A percentile compares a stretch with the other conserved stretches of the same genome.
Evolutionary conservation across 768 basidiomycete species (phyloP).

Genomic region (Tylopilus felleus): DNA sequence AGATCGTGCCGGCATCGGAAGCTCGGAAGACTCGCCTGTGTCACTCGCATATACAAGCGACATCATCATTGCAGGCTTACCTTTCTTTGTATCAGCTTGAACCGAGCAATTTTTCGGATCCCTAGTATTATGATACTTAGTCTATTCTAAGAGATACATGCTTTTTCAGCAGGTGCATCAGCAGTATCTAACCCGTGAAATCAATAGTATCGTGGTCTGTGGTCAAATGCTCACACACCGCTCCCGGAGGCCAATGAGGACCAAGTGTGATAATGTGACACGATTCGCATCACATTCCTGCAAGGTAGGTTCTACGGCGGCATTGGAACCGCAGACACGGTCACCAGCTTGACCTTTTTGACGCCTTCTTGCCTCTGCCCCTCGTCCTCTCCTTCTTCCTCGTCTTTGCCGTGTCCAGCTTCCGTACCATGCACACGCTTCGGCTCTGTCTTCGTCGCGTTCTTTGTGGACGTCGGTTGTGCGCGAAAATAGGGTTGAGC

Average conservation of each 20-base stretch:
- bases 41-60: no score
- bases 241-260: no score
- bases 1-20: no score
- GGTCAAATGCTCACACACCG: no score
- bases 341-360: conserved; percentile 12
- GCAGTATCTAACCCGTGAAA: background rate
- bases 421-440: conserved; percentile 5
- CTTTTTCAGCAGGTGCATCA: background rate
- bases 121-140: no score
- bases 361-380: background rate
- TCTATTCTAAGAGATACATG: no score
- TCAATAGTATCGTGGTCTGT: no score
- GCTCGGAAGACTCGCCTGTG: no score
- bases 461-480: background rate
- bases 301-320: background rate
- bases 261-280: background rate
- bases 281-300: background rate
- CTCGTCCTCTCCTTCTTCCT: background rate
- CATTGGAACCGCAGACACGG: background rate
- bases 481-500: conserved; percentile 64
- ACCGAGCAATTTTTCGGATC: background rate
- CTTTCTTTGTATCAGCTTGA: background rate
- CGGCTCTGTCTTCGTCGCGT: background rate
- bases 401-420: background rate
- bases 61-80: no score